A percentile compares a stretch with the other conserved stretches of the same genome.
phyloP scores from a whole-genome alignment of 2,329 filamentous ascomycete genomes.

The Macrophomina phaseolina region DNA sequence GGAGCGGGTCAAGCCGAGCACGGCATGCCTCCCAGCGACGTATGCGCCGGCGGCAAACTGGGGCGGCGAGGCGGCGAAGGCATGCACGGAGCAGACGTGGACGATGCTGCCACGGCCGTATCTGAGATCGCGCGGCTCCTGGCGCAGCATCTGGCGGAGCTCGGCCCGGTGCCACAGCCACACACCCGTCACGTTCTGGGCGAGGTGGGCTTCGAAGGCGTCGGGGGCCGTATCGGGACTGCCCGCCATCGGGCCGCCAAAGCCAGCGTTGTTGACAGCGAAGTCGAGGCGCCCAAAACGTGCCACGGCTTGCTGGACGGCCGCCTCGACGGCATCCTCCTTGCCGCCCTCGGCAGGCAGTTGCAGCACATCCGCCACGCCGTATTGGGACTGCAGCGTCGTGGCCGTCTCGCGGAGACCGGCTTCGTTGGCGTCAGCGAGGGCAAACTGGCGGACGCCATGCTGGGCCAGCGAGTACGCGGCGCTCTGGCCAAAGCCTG shows the following conservation, averaged over 20 bases:
- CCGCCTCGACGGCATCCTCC: slow-evolving; percentile 47
- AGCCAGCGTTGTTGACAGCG: slow-evolving; percentile 62
- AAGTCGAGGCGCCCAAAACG: slow-evolving; percentile 61
- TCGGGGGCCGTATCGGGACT: slow-evolving; percentile 55
- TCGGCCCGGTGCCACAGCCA: slow-evolving; percentile 64
- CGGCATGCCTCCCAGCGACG: slow-evolving; percentile 59
- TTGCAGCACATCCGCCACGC: slow-evolving; percentile 19
- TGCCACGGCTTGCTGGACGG: slow-evolving; percentile 38
- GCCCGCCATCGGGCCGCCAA: slow-evolving; percentile 48
- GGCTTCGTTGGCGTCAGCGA: slow-evolving; percentile 28
- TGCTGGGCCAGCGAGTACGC: background rate
- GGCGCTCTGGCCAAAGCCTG: too few species aligned
- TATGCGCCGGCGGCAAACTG: slow-evolving; percentile 51
- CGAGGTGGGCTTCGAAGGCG: slow-evolving; percentile 58
- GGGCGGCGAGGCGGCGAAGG: slow-evolving; percentile 47
- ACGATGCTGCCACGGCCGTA: slow-evolving; percentile 57
- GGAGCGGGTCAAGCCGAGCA: slow-evolving; percentile 59
- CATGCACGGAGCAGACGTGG: slow-evolving; percentile 61
- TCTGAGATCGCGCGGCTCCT: slow-evolving; percentile 45
- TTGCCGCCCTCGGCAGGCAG: slow-evolving; percentile 31
- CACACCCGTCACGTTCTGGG: slow-evolving; percentile 62
- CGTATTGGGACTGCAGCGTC: slow-evolving; percentile 27
- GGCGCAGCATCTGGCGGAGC: slow-evolving; percentile 59
- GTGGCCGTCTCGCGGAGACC: slow-evolving; percentile 23
- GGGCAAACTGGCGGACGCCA: background rate